Conservation (phyloP, 257 asterid genomes). For the Prunella vulgaris region DNA sequence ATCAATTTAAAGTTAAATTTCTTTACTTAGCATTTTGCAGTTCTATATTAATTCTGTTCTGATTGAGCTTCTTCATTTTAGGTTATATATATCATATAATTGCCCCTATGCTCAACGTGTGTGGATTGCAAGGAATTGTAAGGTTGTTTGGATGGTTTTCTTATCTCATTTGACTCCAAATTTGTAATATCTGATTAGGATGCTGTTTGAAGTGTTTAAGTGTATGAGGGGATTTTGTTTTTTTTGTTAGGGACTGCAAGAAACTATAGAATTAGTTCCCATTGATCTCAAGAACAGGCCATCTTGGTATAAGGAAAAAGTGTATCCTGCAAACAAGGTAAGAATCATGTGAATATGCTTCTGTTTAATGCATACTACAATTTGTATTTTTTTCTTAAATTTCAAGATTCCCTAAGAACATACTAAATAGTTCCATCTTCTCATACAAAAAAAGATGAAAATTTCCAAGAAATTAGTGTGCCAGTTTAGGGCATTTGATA, state of each 20-base stretch:
- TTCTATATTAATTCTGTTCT: not conserved
- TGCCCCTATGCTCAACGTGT: constrained; percentile 90
- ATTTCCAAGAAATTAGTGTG: not conserved
- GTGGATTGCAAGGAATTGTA: constrained; percentile 75
- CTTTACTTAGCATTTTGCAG: not conserved
- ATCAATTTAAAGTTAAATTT: constrained; percentile 11
- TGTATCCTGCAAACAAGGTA: constrained; percentile 82
- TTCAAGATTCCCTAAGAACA: not conserved
- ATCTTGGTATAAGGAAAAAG: constrained; percentile 88
- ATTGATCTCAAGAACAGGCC: constrained; percentile 80
- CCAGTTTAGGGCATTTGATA: not conserved
- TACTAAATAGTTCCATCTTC: not conserved
- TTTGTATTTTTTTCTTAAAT: not conserved
- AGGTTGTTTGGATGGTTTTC: constrained; percentile 39
- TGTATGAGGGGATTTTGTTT: constrained; percentile 13
- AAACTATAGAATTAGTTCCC: constrained; percentile 61
- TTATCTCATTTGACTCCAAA: not conserved
- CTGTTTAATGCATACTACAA: not conserved
- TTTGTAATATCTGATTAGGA: not conserved
- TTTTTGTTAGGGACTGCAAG: constrained; percentile 67
- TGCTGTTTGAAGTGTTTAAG: not conserved
- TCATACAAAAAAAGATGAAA: not conserved
- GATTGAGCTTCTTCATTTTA: constrained; percentile 31
- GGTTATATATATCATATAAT: constrained; percentile 75
- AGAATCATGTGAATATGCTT: not conserved